A percentile compares a stretch with the other conserved stretches of the same genome.
Conservation (phyloP, 148 eudicot species). For the Spergularia bocconei region DNA sequence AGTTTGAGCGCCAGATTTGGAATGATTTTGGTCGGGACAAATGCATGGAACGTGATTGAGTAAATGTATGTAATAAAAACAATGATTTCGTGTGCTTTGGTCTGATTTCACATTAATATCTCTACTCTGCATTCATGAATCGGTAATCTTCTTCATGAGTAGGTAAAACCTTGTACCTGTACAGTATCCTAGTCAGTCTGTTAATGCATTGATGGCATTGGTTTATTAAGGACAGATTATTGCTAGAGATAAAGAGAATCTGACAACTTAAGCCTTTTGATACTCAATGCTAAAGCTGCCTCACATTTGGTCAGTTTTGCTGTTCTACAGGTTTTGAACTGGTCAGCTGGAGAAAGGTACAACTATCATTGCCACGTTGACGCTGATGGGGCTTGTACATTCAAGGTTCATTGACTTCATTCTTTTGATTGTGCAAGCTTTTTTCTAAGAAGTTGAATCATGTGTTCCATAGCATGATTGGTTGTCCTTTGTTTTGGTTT, state of each 20-base stretch:
- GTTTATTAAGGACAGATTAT: no score
- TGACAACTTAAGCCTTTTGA: no score
- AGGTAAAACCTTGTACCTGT: no score
- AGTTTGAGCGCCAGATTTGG: neutral
- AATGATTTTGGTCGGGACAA: neutral
- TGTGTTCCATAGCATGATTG: neutral
- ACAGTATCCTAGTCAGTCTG: no score
- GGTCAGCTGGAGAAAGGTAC: slow-evolving; percentile 1
- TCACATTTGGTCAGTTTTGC: neutral
- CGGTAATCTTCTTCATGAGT: no score
- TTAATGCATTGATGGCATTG: no score
- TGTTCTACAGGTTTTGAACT: neutral
- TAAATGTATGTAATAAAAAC: neutral
- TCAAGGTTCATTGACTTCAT: slow-evolving; percentile 20
- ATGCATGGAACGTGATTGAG: neutral
- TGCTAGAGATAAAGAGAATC: no score
- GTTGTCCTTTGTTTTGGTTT: no score
- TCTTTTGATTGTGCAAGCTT: neutral
- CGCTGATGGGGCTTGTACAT: neutral
- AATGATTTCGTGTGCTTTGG: neutral
- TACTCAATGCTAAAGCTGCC: no score
- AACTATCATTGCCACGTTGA: slow-evolving; percentile 12
- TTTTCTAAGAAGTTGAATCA: neutral
- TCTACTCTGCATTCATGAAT: no score
- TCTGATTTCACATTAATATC: no score